A percentile compares a stretch with the other conserved stretches of the same genome.
Evolutionary conservation across 2,329 filamentous ascomycete genomes (phyloP).

Genomic region (Talaromyces sp.): DNA sequence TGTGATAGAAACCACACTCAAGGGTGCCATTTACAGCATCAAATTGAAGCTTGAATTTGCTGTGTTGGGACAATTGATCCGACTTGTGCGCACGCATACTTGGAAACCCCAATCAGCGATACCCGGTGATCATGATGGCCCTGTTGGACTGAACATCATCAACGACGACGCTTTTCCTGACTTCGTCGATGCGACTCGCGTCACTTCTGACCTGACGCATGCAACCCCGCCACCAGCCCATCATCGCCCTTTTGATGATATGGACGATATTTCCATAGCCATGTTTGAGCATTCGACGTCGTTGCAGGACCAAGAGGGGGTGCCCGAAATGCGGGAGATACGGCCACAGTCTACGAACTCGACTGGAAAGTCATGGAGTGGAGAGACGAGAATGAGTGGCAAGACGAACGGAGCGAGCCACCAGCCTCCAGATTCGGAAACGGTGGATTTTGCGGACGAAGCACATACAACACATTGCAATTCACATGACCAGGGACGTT

Average conservation of each 20-base stretch:
- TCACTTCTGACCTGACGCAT: conserved; percentile 43
- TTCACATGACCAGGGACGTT: not conserved
- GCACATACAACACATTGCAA: not conserved
- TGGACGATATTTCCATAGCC: conserved; percentile 37
- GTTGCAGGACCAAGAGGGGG: conserved; percentile 15
- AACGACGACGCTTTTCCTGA: conserved; percentile 35
- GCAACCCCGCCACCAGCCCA: conserved; percentile 25
- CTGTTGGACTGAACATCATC: not conserved
- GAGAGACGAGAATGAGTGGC: conserved; percentile 26
- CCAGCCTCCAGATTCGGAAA: not conserved
- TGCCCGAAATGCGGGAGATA: conserved; percentile 18
- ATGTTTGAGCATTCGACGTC: conserved; percentile 35
- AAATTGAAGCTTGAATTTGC: conserved; percentile 52
- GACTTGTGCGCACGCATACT: conserved; percentile 38
- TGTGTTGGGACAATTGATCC: conserved; percentile 45
- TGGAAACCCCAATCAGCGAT: conserved; percentile 39
- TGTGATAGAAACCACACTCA: conserved; percentile 47
- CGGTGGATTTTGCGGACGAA: conserved; percentile 6
- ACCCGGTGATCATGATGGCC: not conserved
- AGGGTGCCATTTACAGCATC: conserved; percentile 48
- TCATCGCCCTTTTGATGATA: conserved; percentile 34
- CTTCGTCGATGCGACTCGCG: conserved; percentile 45
- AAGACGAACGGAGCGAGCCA: not conserved
- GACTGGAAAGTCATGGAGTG: conserved; percentile 29
- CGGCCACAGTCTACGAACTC: conserved; percentile 21